Evolutionary conservation across 2,329 filamentous ascomycete genomes (phyloP).

Genomic region (Penicillium aurantiogriseum): DNA sequence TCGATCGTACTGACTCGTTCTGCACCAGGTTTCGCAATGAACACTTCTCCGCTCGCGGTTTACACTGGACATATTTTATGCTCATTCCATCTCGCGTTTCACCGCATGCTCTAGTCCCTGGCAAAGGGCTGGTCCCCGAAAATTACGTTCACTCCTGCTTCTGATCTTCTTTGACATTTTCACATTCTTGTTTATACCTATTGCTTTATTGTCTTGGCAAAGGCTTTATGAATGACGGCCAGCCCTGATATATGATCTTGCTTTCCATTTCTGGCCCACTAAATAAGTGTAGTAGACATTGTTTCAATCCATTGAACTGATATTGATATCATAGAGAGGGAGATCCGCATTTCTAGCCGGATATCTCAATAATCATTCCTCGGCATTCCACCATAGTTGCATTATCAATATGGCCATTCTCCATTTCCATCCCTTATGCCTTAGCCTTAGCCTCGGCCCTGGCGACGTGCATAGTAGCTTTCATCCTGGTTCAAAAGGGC

Average conservation of each 20-base stretch:
- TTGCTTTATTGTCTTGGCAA: neutral
- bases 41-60: neutral
- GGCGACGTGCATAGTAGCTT: slow-evolving; percentile 22
- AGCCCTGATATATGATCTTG: neutral
- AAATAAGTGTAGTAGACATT: neutral
- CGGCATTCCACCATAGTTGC: neutral
- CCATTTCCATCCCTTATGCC: neutral
- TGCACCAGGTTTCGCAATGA: neutral
- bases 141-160: neutral
- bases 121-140: neutral
- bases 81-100: neutral
- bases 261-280: neutral
- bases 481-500: slow-evolving; percentile 36
- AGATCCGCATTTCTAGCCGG: neutral
- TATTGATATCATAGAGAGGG: neutral
- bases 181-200: neutral
- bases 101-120: neutral
- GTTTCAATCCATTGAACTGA: neutral
- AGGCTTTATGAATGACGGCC: slow-evolving; percentile 12
- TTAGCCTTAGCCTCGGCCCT: neutral
- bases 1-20: neutral
- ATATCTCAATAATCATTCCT: neutral
- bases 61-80: neutral
- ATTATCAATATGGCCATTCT: neutral
- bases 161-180: neutral